Evolutionary conservation across 257 asterid species (phyloP), one percentile per base, ranked within the genome.

Genomic region (Perilla frutescens): DNA sequence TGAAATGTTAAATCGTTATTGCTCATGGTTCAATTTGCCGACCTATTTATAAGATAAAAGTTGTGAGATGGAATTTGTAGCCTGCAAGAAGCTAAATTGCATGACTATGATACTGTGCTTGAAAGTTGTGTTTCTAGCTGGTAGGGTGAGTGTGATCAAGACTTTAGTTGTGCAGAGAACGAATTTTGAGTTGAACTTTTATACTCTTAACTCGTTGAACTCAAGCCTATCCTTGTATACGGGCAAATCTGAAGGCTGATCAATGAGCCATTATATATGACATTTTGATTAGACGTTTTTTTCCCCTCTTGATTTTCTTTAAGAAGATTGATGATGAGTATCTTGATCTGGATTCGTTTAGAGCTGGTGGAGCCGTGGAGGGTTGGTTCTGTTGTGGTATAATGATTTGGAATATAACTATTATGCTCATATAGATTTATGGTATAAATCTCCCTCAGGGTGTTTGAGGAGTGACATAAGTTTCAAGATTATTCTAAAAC

Each of bases 321-420:
- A 8, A 45, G 39, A 51, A 47, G 10, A 66, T 15, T 15, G 40
- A 59, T 59, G 60, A 53, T 13, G 12, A 31, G 14, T 62, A 50
- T 51, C 66, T 60, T 48, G 69, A 10, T 11, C 36, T 50, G 34
- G 43, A 62, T 63, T 63, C 2, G 41, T 65, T 12, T 47, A 29
- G 51, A 9, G 26, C 26, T 20, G 26, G 26, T 20, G 26, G 26
- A 20, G 47, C 36, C 4, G n/a, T 66, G 34, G 15, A 3, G 11
- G 47, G 50, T 26, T 13, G 49, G 15, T 13, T 39, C 8, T 4
- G 9, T 50, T 13, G 32, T 66, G n/a, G 45, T 48, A 45, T 64
- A 7, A 7, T 45, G 11, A 34, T 49, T 65, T 13, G 39, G 44
- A 29, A n/a, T 65, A 32, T 14, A 41, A 15, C 2, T 65, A 3